Conservation (phyloP, 768 basidiomycete species). For the Trichaptum fuscoviolaceum region DNA sequence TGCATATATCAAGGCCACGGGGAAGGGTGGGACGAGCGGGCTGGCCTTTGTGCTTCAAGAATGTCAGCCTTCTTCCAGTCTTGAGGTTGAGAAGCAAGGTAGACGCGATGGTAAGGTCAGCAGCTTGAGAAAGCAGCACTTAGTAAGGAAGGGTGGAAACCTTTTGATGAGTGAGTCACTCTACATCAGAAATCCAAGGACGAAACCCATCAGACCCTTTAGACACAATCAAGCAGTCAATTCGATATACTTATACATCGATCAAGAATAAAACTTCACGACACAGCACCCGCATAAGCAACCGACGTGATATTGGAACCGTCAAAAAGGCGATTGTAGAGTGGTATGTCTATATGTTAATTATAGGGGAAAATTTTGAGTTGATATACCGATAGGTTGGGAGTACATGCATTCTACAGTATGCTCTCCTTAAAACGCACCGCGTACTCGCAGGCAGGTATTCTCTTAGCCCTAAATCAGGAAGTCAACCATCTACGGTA, state of each 20-base stretch:
- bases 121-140: not conserved
- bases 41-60: not conserved
- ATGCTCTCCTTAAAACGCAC: not conserved
- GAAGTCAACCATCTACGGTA: not conserved
- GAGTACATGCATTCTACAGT: not conserved
- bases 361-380: no score
- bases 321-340: not conserved
- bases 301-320: not conserved
- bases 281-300: not conserved
- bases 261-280: constrained; percentile 36
- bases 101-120: not conserved
- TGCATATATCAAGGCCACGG: constrained; percentile 53
- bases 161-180: not conserved
- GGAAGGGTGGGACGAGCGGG: not conserved
- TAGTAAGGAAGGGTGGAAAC: constrained; percentile 1
- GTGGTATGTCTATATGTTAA: not conserved
- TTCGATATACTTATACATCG: constrained; percentile 49
- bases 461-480: not conserved
- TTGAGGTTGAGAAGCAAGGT: not conserved
- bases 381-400: not conserved
- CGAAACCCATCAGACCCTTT: constrained; percentile 4
- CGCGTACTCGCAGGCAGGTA: not conserved
- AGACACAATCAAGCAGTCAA: constrained; percentile 62
- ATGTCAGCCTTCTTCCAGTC: not conserved
- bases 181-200: not conserved